Percentiles rank a stretch among this genome's conserved stretches.
These are phyloP conservation scores for Aureobasidium sp. DNA, from an alignment of 2,329 filamentous ascomycete species.

Conservation along the genomic window DNA sequence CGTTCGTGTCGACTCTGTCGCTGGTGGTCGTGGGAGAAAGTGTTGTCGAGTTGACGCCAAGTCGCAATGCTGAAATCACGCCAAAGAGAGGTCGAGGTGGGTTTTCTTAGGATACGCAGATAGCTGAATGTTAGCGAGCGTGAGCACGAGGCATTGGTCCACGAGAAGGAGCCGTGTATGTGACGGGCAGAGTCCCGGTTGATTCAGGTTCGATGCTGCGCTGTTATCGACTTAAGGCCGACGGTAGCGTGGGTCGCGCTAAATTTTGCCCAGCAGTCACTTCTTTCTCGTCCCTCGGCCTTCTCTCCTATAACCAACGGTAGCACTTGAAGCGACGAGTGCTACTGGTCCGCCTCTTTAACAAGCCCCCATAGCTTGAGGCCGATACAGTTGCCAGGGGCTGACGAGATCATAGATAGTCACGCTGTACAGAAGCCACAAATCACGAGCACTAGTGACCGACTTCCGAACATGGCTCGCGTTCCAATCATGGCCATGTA, in stretches of 20 bases:
- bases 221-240: conserved; percentile 4
- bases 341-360: background rate
- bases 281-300: conserved; percentile 9
- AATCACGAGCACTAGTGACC: conserved; percentile 7
- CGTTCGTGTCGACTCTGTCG: background rate
- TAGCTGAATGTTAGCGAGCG: background rate
- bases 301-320: conserved; percentile 9
- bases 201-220: conserved; percentile 3
- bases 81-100: background rate
- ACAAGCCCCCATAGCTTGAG: background rate
- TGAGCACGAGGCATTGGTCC: conserved; percentile 12
- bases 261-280: background rate
- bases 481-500: background rate
- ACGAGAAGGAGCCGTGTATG: background rate
- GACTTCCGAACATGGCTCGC: background rate
- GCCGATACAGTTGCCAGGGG: conserved; percentile 1
- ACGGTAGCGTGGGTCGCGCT: conserved; percentile 4
- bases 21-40: background rate
- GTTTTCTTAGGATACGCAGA: background rate
- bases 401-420: conserved; percentile 1
- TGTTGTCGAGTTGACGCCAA: background rate
- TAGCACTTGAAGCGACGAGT: background rate
- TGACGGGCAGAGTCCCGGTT: conserved; percentile 5
- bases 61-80: conserved; percentile 3
- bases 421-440: conserved; percentile 9